These are phyloP conservation scores for Xylaria longipes DNA, from an alignment of 495 filamentous ascomycete genomes.

Conservation along the genomic window DNA sequence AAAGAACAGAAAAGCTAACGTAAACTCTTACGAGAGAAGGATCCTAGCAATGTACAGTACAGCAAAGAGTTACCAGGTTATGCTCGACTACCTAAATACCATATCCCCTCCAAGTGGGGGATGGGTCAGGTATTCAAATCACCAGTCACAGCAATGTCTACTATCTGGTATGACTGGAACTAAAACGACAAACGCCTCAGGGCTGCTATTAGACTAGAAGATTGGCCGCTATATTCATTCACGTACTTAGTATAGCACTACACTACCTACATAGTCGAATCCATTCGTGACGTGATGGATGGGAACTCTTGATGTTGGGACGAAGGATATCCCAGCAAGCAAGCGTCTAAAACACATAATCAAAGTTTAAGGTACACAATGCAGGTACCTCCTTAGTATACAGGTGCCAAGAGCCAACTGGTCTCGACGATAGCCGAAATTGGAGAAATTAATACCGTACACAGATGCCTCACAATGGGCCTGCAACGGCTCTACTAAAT, in stretches of 20 bases:
- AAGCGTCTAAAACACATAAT: neutral
- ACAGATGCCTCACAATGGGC: neutral
- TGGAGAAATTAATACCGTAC: neutral
- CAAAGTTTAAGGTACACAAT: neutral
- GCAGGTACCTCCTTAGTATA: neutral
- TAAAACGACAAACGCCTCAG: neutral
- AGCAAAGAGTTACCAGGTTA: neutral
- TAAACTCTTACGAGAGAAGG: neutral
- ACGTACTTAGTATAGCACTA: neutral
- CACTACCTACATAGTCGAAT: neutral
- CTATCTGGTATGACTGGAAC: neutral
- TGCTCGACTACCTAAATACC: neutral
- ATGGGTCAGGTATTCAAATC: slow-evolving; percentile 16
- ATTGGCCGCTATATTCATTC: slow-evolving; percentile 4
- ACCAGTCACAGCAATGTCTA: neutral
- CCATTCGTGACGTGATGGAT: neutral
- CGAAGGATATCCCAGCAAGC: neutral
- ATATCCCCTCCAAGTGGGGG: neutral
- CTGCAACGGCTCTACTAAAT: neutral
- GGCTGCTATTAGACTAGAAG: no score
- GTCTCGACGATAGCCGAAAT: neutral
- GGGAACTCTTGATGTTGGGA: neutral
- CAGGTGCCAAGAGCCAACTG: neutral
- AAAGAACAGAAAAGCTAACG: neutral
- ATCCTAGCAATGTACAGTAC: neutral